These are phyloP conservation scores for Erythrophleum fordii DNA, from an alignment of 306 rosid species.

Conservation along the genomic window DNA sequence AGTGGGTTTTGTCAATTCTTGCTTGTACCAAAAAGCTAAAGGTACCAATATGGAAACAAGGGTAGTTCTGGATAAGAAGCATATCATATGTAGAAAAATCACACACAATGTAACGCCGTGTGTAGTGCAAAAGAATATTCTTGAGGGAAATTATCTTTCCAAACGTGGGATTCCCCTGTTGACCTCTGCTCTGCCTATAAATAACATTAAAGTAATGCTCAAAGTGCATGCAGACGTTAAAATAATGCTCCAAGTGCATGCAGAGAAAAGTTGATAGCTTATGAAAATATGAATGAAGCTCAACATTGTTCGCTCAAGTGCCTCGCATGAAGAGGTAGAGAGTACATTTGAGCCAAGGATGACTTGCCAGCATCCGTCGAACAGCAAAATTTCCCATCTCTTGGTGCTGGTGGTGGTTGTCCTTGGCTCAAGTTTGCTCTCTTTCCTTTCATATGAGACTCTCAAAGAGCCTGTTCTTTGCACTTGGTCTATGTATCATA, in stretches of 20 bases:
- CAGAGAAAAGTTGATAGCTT: not conserved
- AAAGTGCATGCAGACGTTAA: not conserved
- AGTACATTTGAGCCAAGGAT: slow-evolving; percentile 41
- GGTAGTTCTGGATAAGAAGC: slow-evolving; percentile 11
- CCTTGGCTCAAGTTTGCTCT: slow-evolving; percentile 33
- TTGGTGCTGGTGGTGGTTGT: not conserved
- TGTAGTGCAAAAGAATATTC: not conserved
- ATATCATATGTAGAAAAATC: not conserved
- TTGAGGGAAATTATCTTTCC: not conserved
- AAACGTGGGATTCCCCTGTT: slow-evolving; percentile 7
- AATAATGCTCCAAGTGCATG: not conserved
- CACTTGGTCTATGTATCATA: not conserved
- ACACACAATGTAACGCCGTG: not conserved
- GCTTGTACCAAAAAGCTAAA: not conserved
- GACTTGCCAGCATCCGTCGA: slow-evolving; percentile 26
- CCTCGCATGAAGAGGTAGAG: slow-evolving; percentile 24
- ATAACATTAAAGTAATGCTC: not conserved
- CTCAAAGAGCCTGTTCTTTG: not conserved
- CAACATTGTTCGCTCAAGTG: not conserved
- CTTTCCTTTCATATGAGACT: slow-evolving; percentile 31
- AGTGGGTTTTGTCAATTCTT: not conserved
- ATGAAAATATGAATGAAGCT: not conserved
- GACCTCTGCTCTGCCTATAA: slow-evolving; percentile 1
- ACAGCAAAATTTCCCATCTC: not conserved
- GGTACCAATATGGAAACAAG: not conserved